These are phyloP conservation scores for Blastocystis hominis DNA, from an alignment of 352 stramenopile species.

Conservation along the genomic window DNA sequence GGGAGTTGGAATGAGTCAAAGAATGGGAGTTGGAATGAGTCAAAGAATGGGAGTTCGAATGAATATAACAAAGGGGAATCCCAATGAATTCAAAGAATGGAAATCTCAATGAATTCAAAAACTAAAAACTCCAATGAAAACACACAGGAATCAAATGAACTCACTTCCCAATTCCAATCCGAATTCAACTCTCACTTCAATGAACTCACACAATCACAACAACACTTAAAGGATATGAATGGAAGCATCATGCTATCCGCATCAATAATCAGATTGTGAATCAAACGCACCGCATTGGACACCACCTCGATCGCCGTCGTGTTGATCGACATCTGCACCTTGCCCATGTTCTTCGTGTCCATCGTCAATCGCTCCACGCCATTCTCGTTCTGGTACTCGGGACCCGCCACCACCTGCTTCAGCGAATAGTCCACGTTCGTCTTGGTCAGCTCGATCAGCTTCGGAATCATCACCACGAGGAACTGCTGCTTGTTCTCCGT, in stretches of 20 bases:
- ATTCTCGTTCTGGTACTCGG: conserved; percentile 21
- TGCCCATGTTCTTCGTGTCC: conserved; percentile 22
- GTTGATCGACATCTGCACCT: conserved; percentile 33
- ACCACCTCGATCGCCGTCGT: conserved; percentile 15
- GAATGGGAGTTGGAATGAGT: no score
- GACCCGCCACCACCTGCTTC: conserved; percentile 22
- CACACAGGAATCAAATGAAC: no score
- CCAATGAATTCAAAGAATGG: no score
- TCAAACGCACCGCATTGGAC: conserved; percentile 23
- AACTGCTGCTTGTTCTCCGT: neutral
- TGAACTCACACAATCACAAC: no score
- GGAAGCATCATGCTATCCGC: conserved; percentile 19
- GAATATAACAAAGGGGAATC: no score
- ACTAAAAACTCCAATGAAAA: no score
- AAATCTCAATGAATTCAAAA: no score
- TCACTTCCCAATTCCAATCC: no score
- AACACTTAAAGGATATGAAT: no score
- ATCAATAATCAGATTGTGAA: conserved; percentile 39
- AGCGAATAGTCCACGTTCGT: neutral
- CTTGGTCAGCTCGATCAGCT: neutral
- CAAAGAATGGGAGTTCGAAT: no score
- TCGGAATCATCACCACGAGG: neutral
- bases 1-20: no score
- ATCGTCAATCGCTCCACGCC: conserved; percentile 2
- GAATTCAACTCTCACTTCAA: no score